Evolutionary conservation across 371 early-diverging fungal genomes (phyloP), one percentile per base, ranked within the genome.

Genomic region (Entomophthora muscae): DNA sequence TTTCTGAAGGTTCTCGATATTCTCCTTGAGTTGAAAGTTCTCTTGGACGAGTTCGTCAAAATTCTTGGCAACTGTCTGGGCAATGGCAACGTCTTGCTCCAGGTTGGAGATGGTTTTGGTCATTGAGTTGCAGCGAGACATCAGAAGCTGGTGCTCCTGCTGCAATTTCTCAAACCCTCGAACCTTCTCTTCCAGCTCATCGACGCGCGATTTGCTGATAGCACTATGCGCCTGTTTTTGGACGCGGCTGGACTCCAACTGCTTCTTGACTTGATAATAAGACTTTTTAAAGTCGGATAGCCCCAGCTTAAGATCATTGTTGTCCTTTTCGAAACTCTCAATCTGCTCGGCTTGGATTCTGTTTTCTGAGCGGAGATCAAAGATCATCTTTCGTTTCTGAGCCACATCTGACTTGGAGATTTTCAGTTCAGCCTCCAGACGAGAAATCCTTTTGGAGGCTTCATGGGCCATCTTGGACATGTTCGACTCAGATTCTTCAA

Each of bases 11-110:
- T 27, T 32, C 30, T 58, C 58, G 13, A 58, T 5, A 12, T 21
- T 24, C 17, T 17, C 30, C 30, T 58, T 58, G 23, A 58, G 24
- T 22, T 58, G 58, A 27, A 17, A 32, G 30, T 28, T 58, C 30
- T n/a, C 58, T 30, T n/a, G 28, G 24, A 26, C 28, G 13, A 58
- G 28, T 26, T 17, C 56, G 28, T 55, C 56, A 26, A 55, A 55
- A n/a, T 55, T 55, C n/a, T 55, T 55, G 28, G 56, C 56, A 7
- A 55, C 56, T n/a, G 56, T 12, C n/a, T 55, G 56, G 56, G 56
- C 56, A 26, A 55, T 55, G 22, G 22, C 24, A 26, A 55, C 56
- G 28, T 55, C 56, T 26, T 26, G 22, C n/a, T 55, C 56, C 22
- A 55, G 26, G 28, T 22, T 27, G 10, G 56, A 3, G 22, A 55